Evolutionary conservation across 2,329 filamentous ascomycete species (phyloP).

Genomic region (Botryosphaeria dothidea): DNA sequence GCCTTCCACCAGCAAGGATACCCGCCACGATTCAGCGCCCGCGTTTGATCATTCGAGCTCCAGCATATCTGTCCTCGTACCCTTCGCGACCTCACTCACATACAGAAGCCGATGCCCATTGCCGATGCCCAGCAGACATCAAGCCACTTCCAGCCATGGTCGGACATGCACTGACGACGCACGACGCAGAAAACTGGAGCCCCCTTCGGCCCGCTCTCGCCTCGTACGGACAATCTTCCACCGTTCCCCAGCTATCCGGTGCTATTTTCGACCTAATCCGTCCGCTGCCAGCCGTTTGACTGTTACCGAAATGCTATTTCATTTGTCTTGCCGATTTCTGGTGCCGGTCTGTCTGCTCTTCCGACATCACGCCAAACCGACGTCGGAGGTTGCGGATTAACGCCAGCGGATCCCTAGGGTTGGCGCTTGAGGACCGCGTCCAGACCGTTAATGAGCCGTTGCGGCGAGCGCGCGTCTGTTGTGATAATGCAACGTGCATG

Average conservation of each 20-base stretch:
- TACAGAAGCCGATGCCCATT: neutral
- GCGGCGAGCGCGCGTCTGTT: neutral
- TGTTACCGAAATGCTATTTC: neutral
- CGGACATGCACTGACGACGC: neutral
- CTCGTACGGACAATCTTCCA: neutral
- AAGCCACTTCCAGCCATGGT: neutral
- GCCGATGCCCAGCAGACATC: neutral
- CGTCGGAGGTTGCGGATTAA: neutral
- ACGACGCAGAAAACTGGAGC: neutral
- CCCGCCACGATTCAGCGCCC: neutral
- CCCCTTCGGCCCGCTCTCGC: slow-evolving; percentile 13
- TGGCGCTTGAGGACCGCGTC: neutral
- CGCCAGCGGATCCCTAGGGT: neutral
- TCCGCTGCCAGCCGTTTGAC: neutral
- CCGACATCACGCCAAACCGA: neutral
- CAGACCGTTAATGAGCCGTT: neutral
- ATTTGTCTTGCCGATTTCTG: neutral
- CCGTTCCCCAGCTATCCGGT: neutral
- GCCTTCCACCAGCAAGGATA: neutral
- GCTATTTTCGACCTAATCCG: neutral
- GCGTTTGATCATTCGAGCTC: neutral
- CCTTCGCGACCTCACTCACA: neutral
- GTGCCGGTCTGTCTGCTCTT: neutral
- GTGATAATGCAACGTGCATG: neutral
- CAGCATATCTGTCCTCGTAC: neutral